Conservation (phyloP, 2,329 filamentous ascomycete species). For the Epichloe elymi region DNA sequence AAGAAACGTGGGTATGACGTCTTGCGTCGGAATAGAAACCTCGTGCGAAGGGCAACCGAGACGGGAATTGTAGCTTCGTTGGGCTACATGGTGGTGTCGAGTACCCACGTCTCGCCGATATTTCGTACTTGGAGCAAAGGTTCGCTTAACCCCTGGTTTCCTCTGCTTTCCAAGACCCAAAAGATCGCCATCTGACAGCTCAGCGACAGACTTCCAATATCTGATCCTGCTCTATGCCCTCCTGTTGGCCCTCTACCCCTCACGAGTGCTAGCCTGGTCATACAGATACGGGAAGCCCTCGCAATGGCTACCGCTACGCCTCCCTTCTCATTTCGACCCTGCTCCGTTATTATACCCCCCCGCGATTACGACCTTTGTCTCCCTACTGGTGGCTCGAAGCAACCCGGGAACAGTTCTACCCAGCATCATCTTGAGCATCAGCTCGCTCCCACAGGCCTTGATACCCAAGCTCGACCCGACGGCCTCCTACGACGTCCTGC, state of each 20-base stretch:
- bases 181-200: not conserved
- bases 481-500: constrained; percentile 50
- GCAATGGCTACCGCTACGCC: constrained; percentile 28
- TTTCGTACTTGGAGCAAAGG: constrained; percentile 35
- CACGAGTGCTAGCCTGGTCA: constrained; percentile 41
- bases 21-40: constrained; percentile 33
- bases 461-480: constrained; percentile 50
- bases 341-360: constrained; percentile 92
- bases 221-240: constrained; percentile 22
- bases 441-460: constrained; percentile 59
- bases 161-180: not conserved
- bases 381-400: constrained; percentile 55
- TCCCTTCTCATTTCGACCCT: constrained; percentile 76
- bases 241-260: constrained; percentile 42
- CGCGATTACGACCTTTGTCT: constrained; percentile 60
- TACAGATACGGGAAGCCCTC: constrained; percentile 26
- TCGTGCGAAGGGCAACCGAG: constrained; percentile 40
- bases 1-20: constrained; percentile 13
- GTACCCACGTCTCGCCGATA: constrained; percentile 32
- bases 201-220: constrained; percentile 28
- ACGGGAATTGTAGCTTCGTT: constrained; percentile 36
- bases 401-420: constrained; percentile 52
- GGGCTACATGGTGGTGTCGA: constrained; percentile 33
- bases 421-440: constrained; percentile 70
- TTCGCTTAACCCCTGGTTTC: constrained; percentile 11